Evolutionary conservation across 2,329 filamentous ascomycete species (phyloP).

Genomic region (Metarhizium robertsii): DNA sequence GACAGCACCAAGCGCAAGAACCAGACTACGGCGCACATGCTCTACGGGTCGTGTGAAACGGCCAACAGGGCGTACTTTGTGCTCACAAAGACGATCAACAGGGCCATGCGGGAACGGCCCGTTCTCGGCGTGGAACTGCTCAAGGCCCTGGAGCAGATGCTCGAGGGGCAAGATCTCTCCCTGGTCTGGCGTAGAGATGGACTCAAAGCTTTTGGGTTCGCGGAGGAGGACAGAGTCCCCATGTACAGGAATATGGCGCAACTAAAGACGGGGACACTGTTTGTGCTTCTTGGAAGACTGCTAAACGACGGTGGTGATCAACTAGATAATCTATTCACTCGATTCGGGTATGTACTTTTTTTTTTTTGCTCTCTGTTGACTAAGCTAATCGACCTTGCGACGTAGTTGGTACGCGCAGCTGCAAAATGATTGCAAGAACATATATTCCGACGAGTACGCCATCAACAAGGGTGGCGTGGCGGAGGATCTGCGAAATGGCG

Average conservation of each 20-base stretch:
- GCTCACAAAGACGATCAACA: constrained; percentile 9
- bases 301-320: constrained; percentile 6
- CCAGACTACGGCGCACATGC: constrained; percentile 8
- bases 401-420: constrained; percentile 9
- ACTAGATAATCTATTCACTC: constrained; percentile 7
- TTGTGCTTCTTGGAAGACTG: constrained; percentile 8
- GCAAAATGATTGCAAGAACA: constrained; percentile 12
- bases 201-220: constrained; percentile 4
- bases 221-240: constrained; percentile 1
- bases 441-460: constrained; percentile 9
- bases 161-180: constrained; percentile 10
- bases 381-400: background rate
- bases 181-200: constrained; percentile 10
- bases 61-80: constrained; percentile 10
- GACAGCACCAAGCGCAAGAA: constrained; percentile 10
- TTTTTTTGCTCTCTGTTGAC: background rate
- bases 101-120: constrained; percentile 6
- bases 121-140: constrained; percentile 8
- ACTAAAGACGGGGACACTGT: constrained; percentile 10
- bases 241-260: constrained; percentile 9
- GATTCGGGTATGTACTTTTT: constrained; percentile 7
- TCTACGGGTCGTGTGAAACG: constrained; percentile 10
- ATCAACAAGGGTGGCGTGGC: constrained; percentile 9
- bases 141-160: constrained; percentile 8
- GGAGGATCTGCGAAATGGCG: constrained; percentile 10